A percentile compares a stretch with the other conserved stretches of the same genome.
These are phyloP conservation scores for Berberis thunbergii DNA, from an alignment of 164 flowering plant species.

Conservation along the genomic window DNA sequence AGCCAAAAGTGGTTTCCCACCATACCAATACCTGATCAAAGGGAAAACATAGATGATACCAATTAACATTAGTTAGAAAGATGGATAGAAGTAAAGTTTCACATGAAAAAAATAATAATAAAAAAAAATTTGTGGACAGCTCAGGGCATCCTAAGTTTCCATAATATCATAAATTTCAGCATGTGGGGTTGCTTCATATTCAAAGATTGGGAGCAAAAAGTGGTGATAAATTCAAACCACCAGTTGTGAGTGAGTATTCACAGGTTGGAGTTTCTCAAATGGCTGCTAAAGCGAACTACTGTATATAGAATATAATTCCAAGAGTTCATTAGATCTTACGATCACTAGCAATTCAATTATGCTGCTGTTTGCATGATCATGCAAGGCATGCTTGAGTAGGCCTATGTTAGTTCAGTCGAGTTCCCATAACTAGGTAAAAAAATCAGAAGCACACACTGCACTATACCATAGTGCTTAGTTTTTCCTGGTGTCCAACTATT, in stretches of 20 bases:
- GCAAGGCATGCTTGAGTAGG: too few relatives aligned
- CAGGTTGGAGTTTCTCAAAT: background rate
- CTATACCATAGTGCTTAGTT: too few relatives aligned
- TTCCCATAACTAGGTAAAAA: too few relatives aligned
- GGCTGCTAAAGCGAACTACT: background rate
- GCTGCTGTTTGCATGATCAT: too few relatives aligned
- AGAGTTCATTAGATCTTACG: too few relatives aligned
- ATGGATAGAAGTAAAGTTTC: background rate
- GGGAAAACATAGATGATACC: background rate
- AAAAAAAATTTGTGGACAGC: background rate
- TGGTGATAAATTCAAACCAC: background rate
- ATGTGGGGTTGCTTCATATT: background rate
- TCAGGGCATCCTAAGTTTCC: background rate
- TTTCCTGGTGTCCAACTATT: background rate
- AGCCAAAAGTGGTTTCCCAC: conserved; percentile 75
- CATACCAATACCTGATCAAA: conserved; percentile 51
- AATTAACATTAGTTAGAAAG: too few relatives aligned
- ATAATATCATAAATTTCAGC: background rate
- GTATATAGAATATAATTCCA: background rate
- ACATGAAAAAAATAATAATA: background rate
- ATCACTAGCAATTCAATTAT: too few relatives aligned
- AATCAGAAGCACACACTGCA: too few relatives aligned
- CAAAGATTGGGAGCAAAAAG: background rate
- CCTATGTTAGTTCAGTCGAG: too few relatives aligned
- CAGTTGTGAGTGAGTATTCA: background rate